Evolutionary conservation across 2,329 filamentous ascomycete genomes (phyloP).

Genomic region (Cordyceps farinosa): DNA sequence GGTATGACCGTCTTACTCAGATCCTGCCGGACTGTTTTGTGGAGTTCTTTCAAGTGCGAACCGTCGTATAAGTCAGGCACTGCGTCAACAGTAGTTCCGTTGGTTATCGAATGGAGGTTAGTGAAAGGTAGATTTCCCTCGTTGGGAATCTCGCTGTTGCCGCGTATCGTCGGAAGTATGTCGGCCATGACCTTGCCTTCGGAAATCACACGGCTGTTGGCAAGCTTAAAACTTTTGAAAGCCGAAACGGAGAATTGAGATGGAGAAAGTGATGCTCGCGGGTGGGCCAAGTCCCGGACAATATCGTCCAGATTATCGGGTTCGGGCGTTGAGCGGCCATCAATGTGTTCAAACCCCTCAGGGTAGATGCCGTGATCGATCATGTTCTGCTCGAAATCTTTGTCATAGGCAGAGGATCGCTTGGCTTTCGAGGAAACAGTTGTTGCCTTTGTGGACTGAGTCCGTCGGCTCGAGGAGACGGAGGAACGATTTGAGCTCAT

Average conservation of each 20-base stretch:
- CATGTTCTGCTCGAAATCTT: slow-evolving; percentile 35
- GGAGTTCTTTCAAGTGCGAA: slow-evolving; percentile 26
- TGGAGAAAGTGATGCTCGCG: slow-evolving; percentile 33
- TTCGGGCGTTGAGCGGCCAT: neutral
- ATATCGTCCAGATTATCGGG: slow-evolving; percentile 5
- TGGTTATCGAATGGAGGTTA: slow-evolving; percentile 35
- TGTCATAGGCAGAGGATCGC: slow-evolving; percentile 29
- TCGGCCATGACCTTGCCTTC: slow-evolving; percentile 32
- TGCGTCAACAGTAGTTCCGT: slow-evolving; percentile 27
- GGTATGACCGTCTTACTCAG: neutral
- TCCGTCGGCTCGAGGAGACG: slow-evolving; percentile 11
- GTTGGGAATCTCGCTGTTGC: neutral
- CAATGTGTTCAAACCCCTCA: neutral
- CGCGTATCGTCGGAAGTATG: slow-evolving; percentile 32
- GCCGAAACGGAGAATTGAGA: slow-evolving; percentile 31
- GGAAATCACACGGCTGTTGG: slow-evolving; percentile 28
- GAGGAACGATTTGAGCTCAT: neutral
- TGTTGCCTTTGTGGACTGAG: slow-evolving; percentile 22
- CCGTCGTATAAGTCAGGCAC: slow-evolving; percentile 34
- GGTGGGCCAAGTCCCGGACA: neutral
- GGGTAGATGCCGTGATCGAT: slow-evolving; percentile 33
- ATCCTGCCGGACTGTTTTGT: slow-evolving; percentile 19
- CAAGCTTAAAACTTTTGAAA: slow-evolving; percentile 29
- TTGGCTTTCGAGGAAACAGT: slow-evolving; percentile 16
- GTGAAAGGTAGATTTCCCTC: slow-evolving; percentile 1